A percentile compares a stretch with the other conserved stretches of the same genome.
phyloP scores from a whole-genome alignment of 805 yeast genomes.

The Kuraishia piskuri region DNA sequence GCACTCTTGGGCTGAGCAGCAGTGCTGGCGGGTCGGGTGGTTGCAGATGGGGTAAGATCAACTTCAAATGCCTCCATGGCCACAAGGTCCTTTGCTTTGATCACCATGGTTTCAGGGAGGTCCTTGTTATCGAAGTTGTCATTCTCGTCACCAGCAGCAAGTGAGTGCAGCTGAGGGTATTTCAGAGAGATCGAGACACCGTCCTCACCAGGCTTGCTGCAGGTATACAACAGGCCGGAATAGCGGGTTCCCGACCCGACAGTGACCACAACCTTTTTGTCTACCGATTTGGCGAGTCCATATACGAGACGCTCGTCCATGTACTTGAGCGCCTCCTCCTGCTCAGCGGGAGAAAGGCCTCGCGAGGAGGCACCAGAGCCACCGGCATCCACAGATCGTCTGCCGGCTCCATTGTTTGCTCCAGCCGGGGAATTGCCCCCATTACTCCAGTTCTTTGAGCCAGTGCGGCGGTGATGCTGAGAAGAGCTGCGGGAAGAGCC shows the following conservation, averaged over 20 bases:
- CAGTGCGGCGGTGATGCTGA: constrained; percentile 14
- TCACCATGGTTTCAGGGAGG: constrained; percentile 34
- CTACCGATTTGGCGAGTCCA: constrained; percentile 50
- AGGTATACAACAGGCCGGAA: constrained; percentile 49
- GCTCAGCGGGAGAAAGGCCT: constrained; percentile 16
- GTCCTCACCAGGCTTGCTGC: constrained; percentile 27
- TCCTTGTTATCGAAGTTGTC: constrained; percentile 23
- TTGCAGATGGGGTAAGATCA: constrained; percentile 17
- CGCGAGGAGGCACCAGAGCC: constrained; percentile 16
- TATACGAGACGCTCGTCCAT: constrained; percentile 49
- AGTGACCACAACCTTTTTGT: constrained; percentile 49
- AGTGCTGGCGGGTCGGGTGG: constrained; percentile 8
- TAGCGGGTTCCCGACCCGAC: constrained; percentile 53
- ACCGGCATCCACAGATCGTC: constrained; percentile 1
- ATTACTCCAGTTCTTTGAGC: constrained; percentile 14
- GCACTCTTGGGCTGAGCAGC: constrained; percentile 6
- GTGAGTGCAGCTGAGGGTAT: constrained; percentile 31
- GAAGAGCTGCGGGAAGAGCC: neutral
- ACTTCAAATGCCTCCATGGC: constrained; percentile 36
- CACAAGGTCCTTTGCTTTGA: constrained; percentile 41
- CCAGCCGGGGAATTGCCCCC: constrained; percentile 3
- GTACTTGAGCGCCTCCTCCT: constrained; percentile 20
- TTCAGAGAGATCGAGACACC: constrained; percentile 51
- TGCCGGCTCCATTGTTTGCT: constrained; percentile 1
- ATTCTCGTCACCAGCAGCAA: constrained; percentile 23